Base-by-base conservation (phyloP, 768 basidiomycete species). In the Leccinum arenicola region DNA sequence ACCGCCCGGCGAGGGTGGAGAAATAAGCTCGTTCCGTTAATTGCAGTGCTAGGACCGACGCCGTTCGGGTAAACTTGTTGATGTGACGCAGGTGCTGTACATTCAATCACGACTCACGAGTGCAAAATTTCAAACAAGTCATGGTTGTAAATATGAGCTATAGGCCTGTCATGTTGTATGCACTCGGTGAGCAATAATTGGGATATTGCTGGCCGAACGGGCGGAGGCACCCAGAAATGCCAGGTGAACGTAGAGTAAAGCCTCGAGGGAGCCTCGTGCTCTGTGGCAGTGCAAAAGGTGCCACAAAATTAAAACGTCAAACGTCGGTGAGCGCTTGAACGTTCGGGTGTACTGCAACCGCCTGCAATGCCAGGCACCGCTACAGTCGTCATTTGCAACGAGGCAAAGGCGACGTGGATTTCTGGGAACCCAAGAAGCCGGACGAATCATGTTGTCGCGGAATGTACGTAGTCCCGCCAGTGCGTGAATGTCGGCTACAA, bases 231-330 rank as follows among this genome's bases (percentile, higher is more conserved):
- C 23, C 38, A 14, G 40, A 33, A 33, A 25, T 33, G 19, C 29
- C 29, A 29, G 51, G 29, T 38, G 54, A 21, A 38, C 33, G 56
- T 38, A 53, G 25, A 43, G 60, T 29, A 52, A n/a, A 45, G 63
- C 71, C 71, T 74, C 67, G 64, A 73, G 73, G 69, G 12, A 55
- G 50, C 63, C 68, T 68, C 45, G 52, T 58, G 59, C 50, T 27
- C 38, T 50, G 62, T 64, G 71, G 71, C 73, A 31, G 62, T 74
- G 68, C 19, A 36, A 5, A 15, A 25, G 40, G 25, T 25, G 40
- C 29, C 29, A 29, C 29, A 52, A 36, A 40, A 23, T 54, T 49
- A 14, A 33, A 53, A 47, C 10, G 29, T 21, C 50, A 50, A 53
- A 29, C 49, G 61, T 61, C 64, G 60, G 56, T 25, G 45, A 53